phyloP scores from a whole-genome alignment of 345 rosid genomes.

The Excoecaria cochinchinensis region DNA sequence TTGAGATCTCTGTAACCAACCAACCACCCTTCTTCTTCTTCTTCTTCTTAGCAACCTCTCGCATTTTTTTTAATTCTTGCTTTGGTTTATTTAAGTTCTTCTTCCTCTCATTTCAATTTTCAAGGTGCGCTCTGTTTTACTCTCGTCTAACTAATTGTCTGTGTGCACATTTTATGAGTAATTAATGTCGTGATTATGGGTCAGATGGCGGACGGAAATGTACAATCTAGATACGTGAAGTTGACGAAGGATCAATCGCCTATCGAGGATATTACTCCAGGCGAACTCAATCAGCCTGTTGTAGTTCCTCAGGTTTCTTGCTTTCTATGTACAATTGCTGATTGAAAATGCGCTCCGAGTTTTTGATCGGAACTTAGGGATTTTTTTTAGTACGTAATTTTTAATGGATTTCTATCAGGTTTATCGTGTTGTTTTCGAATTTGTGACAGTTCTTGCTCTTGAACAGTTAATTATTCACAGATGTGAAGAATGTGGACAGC shows the following conservation, averaged over 20 bases:
- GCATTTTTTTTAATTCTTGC: background rate
- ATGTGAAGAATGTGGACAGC: constrained; percentile 82
- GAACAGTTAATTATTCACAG: constrained; percentile 51
- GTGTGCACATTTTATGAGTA: background rate
- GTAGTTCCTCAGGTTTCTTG: constrained; percentile 64
- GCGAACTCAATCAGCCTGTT: constrained; percentile 94
- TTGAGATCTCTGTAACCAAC: constrained; percentile 13
- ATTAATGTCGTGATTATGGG: background rate
- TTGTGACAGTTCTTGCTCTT: background rate
- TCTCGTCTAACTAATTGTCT: background rate
- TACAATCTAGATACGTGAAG: constrained; percentile 61
- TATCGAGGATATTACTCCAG: constrained; percentile 67
- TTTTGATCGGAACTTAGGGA: no score
- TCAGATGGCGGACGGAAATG: constrained; percentile 60
- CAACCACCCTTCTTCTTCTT: background rate
- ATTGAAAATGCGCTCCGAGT: background rate
- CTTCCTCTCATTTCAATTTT: background rate
- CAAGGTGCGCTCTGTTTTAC: background rate
- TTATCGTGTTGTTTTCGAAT: background rate
- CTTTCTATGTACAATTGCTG: background rate
- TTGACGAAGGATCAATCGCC: constrained; percentile 63
- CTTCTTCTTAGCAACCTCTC: background rate
- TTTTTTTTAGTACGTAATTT: background rate
- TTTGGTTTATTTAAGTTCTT: background rate
- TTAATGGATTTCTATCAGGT: background rate